These are phyloP conservation scores for Scenedesmus sp. DNA, from an alignment of 163 green algal genomes.

Conservation along the genomic window DNA sequence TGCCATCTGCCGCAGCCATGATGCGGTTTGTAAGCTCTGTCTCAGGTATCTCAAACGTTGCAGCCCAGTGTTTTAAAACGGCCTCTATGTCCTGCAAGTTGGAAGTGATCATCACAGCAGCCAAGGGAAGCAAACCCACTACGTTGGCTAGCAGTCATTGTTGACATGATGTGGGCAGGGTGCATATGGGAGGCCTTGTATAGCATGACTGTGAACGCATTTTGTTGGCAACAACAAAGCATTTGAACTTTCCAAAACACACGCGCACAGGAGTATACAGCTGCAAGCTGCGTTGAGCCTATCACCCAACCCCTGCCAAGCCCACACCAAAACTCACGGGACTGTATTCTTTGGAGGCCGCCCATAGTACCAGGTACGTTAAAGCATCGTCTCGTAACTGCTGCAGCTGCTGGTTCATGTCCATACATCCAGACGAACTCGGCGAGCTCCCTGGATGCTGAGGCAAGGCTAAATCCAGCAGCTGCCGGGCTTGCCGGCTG, in stretches of 20 bases:
- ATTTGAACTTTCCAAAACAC: too few species aligned
- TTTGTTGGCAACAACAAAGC: too few species aligned
- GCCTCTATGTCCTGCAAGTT: slow-evolving; percentile 30
- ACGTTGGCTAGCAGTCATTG: background rate
- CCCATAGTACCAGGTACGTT: slow-evolving; percentile 33
- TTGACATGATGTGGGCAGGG: background rate
- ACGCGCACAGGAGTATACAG: background rate
- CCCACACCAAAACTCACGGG: slow-evolving; percentile 18
- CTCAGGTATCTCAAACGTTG: slow-evolving; percentile 47
- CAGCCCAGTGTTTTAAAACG: slow-evolving; percentile 28
- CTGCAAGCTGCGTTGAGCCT: background rate
- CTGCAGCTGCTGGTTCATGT: slow-evolving; percentile 24
- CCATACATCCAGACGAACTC: slow-evolving; percentile 9
- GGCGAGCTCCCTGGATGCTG: slow-evolving; percentile 8
- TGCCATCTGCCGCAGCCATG: slow-evolving; percentile 27
- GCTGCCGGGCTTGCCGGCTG: slow-evolving; percentile 11
- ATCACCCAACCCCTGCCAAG: background rate
- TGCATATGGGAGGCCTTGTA: background rate
- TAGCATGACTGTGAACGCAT: background rate
- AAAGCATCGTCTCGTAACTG: slow-evolving; percentile 42
- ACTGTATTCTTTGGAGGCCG: slow-evolving; percentile 37
- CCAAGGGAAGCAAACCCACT: background rate
- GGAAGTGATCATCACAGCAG: background rate
- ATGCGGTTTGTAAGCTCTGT: slow-evolving; percentile 32
- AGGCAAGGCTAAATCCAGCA: slow-evolving; percentile 15